These are phyloP conservation scores for Botrytis paeoniae DNA, from an alignment of 2,329 filamentous ascomycete genomes.

Conservation along the genomic window DNA sequence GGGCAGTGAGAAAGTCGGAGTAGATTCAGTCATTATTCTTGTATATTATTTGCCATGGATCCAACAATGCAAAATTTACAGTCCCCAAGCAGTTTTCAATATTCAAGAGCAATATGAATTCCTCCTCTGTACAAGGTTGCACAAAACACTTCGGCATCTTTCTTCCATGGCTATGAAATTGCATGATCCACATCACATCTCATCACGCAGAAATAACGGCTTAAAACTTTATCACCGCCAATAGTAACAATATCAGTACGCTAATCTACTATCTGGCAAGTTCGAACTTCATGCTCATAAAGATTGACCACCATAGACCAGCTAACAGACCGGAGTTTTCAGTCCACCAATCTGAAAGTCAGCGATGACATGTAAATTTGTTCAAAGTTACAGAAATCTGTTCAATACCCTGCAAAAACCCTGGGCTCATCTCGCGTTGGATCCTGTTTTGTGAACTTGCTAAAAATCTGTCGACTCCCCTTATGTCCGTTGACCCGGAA, in stretches of 20 bases:
- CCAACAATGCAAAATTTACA: background rate
- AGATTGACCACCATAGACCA: background rate
- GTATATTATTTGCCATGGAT: background rate
- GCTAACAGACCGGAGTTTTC: background rate
- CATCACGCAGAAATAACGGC: background rate
- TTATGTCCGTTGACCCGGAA: background rate
- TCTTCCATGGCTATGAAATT: background rate
- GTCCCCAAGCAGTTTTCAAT: background rate
- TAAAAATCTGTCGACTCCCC: too few species aligned
- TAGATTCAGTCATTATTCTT: background rate
- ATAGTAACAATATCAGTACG: background rate
- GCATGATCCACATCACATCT: background rate
- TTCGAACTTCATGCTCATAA: background rate
- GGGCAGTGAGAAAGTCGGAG: too few species aligned
- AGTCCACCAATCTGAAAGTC: background rate
- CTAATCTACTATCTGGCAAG: background rate
- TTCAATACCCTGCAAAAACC: background rate
- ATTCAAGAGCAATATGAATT: background rate
- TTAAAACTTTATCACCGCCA: background rate
- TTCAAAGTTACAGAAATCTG: background rate
- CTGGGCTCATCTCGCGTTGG: constrained; percentile 8
- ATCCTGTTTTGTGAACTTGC: background rate
- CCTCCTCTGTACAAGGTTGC: background rate
- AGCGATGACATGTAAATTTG: background rate
- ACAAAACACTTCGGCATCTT: background rate